Evolutionary conservation across 768 basidiomycete genomes (phyloP).

Genomic region (Punctularia strigosozonata): DNA sequence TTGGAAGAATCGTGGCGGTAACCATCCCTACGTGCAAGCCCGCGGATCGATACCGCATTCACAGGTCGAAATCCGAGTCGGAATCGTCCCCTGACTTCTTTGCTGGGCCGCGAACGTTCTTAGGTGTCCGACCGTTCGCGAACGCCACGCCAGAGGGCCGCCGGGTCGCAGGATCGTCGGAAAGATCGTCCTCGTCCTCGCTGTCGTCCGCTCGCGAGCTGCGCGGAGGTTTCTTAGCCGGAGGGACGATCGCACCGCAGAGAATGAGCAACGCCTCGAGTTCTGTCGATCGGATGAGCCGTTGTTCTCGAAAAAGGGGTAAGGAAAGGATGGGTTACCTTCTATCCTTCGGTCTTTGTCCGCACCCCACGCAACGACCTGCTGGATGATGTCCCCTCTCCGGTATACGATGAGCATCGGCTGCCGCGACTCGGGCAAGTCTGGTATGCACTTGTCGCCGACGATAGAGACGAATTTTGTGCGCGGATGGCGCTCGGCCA

Average conservation of each 20-base stretch:
- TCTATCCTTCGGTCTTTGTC: conserved; percentile 65
- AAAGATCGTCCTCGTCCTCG: conserved; percentile 36
- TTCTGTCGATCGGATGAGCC: conserved; percentile 25
- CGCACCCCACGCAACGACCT: conserved; percentile 76
- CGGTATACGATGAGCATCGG: conserved; percentile 92
- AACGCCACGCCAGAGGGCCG: conserved; percentile 47
- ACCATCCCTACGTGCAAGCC: too few relatives aligned
- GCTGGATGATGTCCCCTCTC: conserved; percentile 81
- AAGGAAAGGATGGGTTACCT: conserved; percentile 34
- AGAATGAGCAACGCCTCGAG: conserved; percentile 61
- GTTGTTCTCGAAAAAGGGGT: conserved; percentile 4
- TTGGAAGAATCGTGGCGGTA: too few relatives aligned
- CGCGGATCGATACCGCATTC: too few relatives aligned
- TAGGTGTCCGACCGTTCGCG: conserved; percentile 37
- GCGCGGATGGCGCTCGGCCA: conserved; percentile 78
- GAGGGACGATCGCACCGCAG: conserved; percentile 51
- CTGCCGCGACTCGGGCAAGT: conserved; percentile 81
- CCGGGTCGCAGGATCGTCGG: conserved; percentile 36
- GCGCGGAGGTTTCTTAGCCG: conserved; percentile 28
- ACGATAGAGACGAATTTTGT: conserved; percentile 96
- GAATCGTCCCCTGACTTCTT: conserved; percentile 57
- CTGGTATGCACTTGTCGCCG: conserved; percentile 91
- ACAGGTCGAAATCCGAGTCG: conserved; percentile 64
- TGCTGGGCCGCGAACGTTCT: conserved; percentile 39
- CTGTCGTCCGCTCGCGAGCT: conserved; percentile 20